Evolutionary conservation across 768 basidiomycete species (phyloP), one percentile per base, ranked within the genome.

Genomic region (Boletus fagicola): DNA sequence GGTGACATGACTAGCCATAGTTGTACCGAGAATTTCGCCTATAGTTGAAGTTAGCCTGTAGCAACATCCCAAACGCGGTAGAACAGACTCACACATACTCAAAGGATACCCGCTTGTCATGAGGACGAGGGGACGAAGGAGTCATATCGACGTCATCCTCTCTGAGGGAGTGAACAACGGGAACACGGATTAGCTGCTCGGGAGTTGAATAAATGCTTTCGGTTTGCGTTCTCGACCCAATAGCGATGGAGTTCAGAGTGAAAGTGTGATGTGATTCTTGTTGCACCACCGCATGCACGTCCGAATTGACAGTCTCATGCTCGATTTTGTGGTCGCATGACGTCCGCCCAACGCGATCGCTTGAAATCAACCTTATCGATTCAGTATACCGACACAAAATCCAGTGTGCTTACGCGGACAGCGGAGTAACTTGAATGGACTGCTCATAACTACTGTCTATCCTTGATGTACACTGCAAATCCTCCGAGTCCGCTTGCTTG

Each of bases 341-440:
- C 1, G 38, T 16, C 2, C 12, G 26, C 7, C 11, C 11, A 4
- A 11, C 5, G 6, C 2, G 4, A 16, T 42, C 26, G 38, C 60
- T 62, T 28, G 20, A 49, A 49, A 49, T 4, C 31, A 22, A 38
- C 12, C 12, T 13, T 3, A 13, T 61, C 10, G 5, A 10, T 36
- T 50, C 28, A 54, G 22, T 26, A 30, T n/a, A 22, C 30, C 3
- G 5, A 5, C 28, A 15, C 5, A 20, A 28, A 12, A n/a, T 4
- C 16, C 12, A 36, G 9, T 33, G 42, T 11, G 40, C 62, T 62
- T 46, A 62, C 60, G 43, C 22, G 18, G 49, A 30, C 6, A 31
- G 12, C 6, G 13, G 3, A 20, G 28, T 26, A 2, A n/a, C n/a
- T n/a, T n/a, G n/a, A n/a, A 7, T 33, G 11, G 18, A 13, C 22